phyloP scores from a whole-genome alignment of 306 rosid genomes.

The Lotus japonicus region DNA sequence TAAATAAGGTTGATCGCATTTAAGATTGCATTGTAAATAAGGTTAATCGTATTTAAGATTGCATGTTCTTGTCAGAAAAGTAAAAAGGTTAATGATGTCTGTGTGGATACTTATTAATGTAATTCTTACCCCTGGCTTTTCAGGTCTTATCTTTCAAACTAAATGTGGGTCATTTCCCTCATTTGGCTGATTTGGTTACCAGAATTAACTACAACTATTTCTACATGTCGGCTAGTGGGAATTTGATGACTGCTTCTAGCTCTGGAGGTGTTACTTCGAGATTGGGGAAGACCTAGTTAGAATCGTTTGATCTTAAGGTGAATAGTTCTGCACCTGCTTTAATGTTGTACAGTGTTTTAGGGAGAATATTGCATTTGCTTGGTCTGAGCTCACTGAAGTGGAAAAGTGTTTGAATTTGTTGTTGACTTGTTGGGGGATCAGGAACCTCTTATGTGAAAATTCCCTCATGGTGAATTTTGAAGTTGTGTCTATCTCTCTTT shows the following conservation, averaged over 20 bases:
- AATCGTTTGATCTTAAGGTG: constrained; percentile 25
- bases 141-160: constrained; percentile 96
- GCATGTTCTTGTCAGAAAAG: neutral
- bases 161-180: constrained; percentile 94
- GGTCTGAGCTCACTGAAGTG: neutral
- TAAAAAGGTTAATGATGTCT: neutral
- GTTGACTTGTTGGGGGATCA: too few relatives aligned
- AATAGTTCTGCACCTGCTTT: constrained; percentile 7
- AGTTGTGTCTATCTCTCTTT: too few relatives aligned
- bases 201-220: constrained; percentile 89
- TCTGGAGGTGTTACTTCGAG: constrained; percentile 51
- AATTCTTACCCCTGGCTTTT: constrained; percentile 20
- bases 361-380: neutral
- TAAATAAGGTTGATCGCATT: neutral
- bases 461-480: too few relatives aligned
- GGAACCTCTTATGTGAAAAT: too few relatives aligned
- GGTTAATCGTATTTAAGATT: neutral
- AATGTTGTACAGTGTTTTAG: constrained; percentile 13
- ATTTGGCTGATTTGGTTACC: constrained; percentile 91
- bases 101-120: neutral
- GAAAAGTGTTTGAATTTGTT: neutral
- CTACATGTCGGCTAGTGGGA: constrained; percentile 89
- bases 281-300: constrained; percentile 48
- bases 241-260: constrained; percentile 62
- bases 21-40: neutral